These are phyloP conservation scores for Cystobasidium ongulense DNA, from an alignment of 768 basidiomycete genomes.

Conservation along the genomic window DNA sequence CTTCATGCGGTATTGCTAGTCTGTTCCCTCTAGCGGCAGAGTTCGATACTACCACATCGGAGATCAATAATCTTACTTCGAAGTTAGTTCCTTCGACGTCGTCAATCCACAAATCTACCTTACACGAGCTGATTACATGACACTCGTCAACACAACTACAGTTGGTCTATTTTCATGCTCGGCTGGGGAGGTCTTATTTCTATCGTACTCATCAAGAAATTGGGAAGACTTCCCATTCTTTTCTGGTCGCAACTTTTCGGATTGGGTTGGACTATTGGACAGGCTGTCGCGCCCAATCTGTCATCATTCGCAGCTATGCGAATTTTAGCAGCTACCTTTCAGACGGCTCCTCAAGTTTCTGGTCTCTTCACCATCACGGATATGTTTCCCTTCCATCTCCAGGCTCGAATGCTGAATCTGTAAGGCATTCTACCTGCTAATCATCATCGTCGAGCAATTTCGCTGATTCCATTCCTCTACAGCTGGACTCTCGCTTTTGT, in stretches of 20 bases:
- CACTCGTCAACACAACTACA: conserved; percentile 49
- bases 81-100: too few relatives aligned
- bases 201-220: conserved; percentile 60
- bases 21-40: conserved; percentile 57
- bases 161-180: conserved; percentile 41
- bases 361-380: conserved; percentile 54
- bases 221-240: conserved; percentile 59
- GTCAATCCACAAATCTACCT: too few relatives aligned
- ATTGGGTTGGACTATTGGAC: conserved; percentile 53
- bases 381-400: conserved; percentile 61
- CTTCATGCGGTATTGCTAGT: conserved; percentile 58
- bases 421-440: too few relatives aligned
- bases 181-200: conserved; percentile 58
- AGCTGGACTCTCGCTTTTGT: conserved; percentile 66
- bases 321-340: conserved; percentile 57
- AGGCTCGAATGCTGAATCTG: conserved; percentile 55
- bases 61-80: conserved; percentile 59
- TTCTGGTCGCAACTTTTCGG: conserved; percentile 61
- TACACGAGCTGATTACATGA: too few relatives aligned
- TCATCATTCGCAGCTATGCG: conserved; percentile 56
- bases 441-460: too few relatives aligned
- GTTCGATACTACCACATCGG: conserved; percentile 54
- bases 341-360: conserved; percentile 58
- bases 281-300: conserved; percentile 56
- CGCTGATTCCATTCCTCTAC: too few relatives aligned